phyloP scores from a whole-genome alignment of 2,329 filamentous ascomycete genomes.

The Cladosporium sp. region DNA sequence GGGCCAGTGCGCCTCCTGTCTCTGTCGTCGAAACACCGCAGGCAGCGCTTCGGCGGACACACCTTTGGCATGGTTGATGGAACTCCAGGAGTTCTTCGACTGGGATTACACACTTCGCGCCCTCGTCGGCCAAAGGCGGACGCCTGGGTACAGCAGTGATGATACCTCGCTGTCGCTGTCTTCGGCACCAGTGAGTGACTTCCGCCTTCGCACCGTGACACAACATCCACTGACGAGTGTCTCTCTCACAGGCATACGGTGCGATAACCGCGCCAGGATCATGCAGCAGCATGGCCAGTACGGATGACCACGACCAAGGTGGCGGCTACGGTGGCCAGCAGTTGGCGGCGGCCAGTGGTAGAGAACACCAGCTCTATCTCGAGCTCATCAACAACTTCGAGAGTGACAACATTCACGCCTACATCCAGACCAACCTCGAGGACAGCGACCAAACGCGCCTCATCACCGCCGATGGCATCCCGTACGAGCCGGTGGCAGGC shows the following conservation, averaged over 20 bases:
- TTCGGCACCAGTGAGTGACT: not conserved
- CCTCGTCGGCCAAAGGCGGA: not conserved
- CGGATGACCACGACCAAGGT: not conserved
- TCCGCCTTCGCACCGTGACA: not conserved
- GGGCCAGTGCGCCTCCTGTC: not conserved
- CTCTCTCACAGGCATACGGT: not conserved
- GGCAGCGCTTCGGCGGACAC: not conserved
- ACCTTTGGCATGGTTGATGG: not conserved
- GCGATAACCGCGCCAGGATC: not conserved
- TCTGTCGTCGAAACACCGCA: not conserved
- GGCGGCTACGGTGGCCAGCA: not conserved
- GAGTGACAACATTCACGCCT: slow-evolving; percentile 42
- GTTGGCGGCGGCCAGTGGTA: not conserved
- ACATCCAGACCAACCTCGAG: slow-evolving; percentile 46
- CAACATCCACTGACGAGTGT: not conserved
- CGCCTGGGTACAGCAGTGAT: not conserved
- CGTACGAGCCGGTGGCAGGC: slow-evolving; percentile 42
- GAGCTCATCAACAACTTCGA: slow-evolving; percentile 46
- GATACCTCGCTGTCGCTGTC: not conserved
- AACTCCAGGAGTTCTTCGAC: no score
- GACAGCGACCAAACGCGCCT: slow-evolving; percentile 43
- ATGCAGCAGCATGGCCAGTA: not conserved
- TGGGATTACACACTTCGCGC: no score
- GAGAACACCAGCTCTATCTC: slow-evolving; percentile 5
- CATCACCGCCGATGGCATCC: slow-evolving; percentile 39